A percentile compares a stretch with the other conserved stretches of the same genome.
phyloP scores from a whole-genome alignment of 805 yeast genomes.

The Teunomyces aglyptinius region DNA sequence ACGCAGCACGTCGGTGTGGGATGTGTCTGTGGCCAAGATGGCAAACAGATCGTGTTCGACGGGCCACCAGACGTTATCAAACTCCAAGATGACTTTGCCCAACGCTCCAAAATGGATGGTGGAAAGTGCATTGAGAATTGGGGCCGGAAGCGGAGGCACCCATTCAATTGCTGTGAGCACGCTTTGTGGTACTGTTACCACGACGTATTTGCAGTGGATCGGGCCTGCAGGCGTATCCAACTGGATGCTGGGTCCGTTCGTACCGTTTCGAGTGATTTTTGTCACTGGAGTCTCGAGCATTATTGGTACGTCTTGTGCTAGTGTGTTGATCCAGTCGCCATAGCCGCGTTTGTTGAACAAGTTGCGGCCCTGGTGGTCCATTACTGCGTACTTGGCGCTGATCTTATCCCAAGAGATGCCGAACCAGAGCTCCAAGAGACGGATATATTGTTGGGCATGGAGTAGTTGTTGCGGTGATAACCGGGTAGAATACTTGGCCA shows the following conservation, averaged over 20 bases:
- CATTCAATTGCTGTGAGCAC: conserved; percentile 57
- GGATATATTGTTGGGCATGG: conserved; percentile 50
- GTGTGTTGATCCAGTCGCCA: conserved; percentile 46
- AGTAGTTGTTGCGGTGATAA: conserved; percentile 50
- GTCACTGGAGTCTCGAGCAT: conserved; percentile 30
- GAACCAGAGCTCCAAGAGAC: conserved; percentile 75
- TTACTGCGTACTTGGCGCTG: conserved; percentile 67
- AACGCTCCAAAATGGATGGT: conserved; percentile 37
- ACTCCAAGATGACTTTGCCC: conserved; percentile 44
- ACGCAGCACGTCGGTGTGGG: background rate
- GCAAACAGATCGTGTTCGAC: conserved; percentile 43
- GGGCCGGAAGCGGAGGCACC: conserved; percentile 52
- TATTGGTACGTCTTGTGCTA: conserved; percentile 36
- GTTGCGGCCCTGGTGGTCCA: conserved; percentile 76
- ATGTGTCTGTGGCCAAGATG: conserved; percentile 33
- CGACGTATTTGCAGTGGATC: conserved; percentile 50
- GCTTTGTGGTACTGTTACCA: conserved; percentile 80
- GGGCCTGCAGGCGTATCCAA: background rate
- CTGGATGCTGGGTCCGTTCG: background rate
- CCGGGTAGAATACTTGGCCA: conserved; percentile 44
- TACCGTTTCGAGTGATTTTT: conserved; percentile 8
- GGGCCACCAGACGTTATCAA: conserved; percentile 44
- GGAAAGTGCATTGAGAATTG: conserved; percentile 28
- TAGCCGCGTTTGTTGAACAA: conserved; percentile 66
- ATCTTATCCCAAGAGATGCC: conserved; percentile 67